Percentiles rank a stretch among this genome's conserved stretches.
Evolutionary conservation across 257 asterid species (phyloP).

Genomic region (Forsythia viridissima): DNA sequence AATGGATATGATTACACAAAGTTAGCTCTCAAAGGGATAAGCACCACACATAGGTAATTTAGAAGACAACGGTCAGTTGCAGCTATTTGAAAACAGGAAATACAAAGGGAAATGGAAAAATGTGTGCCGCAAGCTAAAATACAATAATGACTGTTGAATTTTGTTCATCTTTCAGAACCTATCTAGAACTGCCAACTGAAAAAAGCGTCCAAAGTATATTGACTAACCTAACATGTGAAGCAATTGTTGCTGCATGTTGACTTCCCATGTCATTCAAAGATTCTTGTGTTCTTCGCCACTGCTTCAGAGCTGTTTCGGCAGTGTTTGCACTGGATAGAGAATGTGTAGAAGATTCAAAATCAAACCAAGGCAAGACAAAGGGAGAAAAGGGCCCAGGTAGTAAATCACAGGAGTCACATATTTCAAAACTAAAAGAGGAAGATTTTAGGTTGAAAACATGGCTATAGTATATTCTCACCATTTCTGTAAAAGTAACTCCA

Average conservation of each 20-base stretch:
- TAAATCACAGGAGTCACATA: not conserved
- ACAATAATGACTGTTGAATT: not conserved
- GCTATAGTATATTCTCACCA: conserved; percentile 41
- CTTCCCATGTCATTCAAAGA: conserved; percentile 57
- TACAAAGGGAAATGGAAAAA: not conserved
- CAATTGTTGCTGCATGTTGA: conserved; percentile 50
- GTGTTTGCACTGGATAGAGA: conserved; percentile 45
- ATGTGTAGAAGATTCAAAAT: conserved; percentile 5
- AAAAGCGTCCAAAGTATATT: not conserved
- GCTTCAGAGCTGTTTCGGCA: conserved; percentile 51
- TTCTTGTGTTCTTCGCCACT: conserved; percentile 51
- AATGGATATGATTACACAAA: not conserved
- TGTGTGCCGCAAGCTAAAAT: not conserved
- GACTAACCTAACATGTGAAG: conserved; percentile 59
- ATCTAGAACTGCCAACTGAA: not conserved
- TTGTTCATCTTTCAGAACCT: not conserved
- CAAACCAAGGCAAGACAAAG: not conserved
- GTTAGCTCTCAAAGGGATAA: not conserved
- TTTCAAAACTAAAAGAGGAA: not conserved
- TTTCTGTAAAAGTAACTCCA: conserved; percentile 70
- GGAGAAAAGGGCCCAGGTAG: not conserved
- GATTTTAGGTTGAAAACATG: not conserved
- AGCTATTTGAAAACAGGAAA: not conserved
- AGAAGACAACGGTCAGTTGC: not conserved
- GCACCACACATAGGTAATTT: not conserved